Conservation (phyloP, 2,329 filamentous ascomycete genomes). For the Drechslerella dactyloides region DNA sequence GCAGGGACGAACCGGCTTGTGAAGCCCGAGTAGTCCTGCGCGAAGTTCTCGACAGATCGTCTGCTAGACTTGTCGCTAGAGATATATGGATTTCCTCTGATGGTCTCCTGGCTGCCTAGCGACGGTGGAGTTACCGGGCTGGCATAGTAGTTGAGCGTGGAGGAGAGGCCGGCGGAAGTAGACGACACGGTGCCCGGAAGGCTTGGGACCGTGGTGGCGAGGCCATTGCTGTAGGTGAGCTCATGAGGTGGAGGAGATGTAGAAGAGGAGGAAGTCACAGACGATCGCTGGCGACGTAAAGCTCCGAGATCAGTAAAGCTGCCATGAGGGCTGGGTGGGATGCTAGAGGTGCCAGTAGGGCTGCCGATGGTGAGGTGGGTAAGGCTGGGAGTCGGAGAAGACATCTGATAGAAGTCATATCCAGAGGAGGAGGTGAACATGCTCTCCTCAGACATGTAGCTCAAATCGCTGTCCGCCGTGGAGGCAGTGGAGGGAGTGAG, state of each 20-base stretch:
- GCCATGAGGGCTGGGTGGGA: conserved; percentile 48
- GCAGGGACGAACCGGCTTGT: conserved; percentile 29
- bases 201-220: conserved; percentile 42
- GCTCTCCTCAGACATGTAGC: conserved; percentile 56
- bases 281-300: conserved; percentile 49
- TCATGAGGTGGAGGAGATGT: conserved; percentile 37
- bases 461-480: conserved; percentile 50
- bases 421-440: conserved; percentile 72
- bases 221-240: conserved; percentile 47
- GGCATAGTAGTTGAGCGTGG: conserved; percentile 32
- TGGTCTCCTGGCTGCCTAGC: conserved; percentile 35
- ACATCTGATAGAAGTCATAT: conserved; percentile 65
- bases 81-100: conserved; percentile 49
- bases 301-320: conserved; percentile 51
- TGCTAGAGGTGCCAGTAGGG: conserved; percentile 39
- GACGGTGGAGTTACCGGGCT: conserved; percentile 36
- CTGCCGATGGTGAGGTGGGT: conserved; percentile 49
- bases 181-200: conserved; percentile 32
- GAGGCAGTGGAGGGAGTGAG: conserved; percentile 44
- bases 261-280: conserved; percentile 38
- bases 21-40: conserved; percentile 42
- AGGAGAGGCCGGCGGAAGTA: conserved; percentile 30
- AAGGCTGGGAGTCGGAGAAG: conserved; percentile 60
- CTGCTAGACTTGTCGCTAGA: conserved; percentile 42
- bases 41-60: conserved; percentile 47